Base-by-base conservation (phyloP, 2,329 filamentous ascomycete species). In the Nigrograna mackinnonii region DNA sequence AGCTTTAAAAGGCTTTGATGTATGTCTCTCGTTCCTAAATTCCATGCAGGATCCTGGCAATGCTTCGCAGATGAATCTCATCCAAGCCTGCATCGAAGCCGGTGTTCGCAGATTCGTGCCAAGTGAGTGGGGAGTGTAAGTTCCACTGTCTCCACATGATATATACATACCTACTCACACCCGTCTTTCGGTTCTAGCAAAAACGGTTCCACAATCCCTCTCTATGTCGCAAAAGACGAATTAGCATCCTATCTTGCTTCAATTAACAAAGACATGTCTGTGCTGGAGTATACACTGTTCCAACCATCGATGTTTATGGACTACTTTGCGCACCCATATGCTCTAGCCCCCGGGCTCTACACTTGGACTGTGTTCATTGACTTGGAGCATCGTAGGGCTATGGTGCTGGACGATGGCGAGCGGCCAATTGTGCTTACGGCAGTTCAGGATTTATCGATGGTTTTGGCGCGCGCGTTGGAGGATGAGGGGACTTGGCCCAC, bases 201-300 rank as follows among this genome's bases (percentile, higher is more conserved):
- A 21, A 61, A 53, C 28, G 20, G 50, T 22, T 54, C 44, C 13
- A 57, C 72, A 12, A 69, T 80, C 44, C 60, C 73, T 1, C 78
- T 73, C 64, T 84, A 77, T 55, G 54, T 59, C 0, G 74, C 72
- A 41, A 85, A 86, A 50, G 65, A 67, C n/a, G 57, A 63, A 4
- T 72, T 76, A 5, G 70, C 73, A 2, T 53, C 71, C 13, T 83
- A 84, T 53, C 67, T 85, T 0, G 49, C 66, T 17, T 59, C 77
- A 13, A 46, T 84, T 3, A 83, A 83, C 49, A 68, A 70, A 28
- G 62, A 74, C 11, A n/a, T 20, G 12, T 22, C 20, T 13, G 32
- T 41, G 4, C 64, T 83, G 5, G 78, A 83, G 44, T 83, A 83
- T 57, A 74, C 66, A 1, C 63, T 82, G 0, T 82, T 83, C 50